Evolutionary conservation across 2,329 filamentous ascomycete genomes (phyloP).

Genomic region (Diaporthe sp.): DNA sequence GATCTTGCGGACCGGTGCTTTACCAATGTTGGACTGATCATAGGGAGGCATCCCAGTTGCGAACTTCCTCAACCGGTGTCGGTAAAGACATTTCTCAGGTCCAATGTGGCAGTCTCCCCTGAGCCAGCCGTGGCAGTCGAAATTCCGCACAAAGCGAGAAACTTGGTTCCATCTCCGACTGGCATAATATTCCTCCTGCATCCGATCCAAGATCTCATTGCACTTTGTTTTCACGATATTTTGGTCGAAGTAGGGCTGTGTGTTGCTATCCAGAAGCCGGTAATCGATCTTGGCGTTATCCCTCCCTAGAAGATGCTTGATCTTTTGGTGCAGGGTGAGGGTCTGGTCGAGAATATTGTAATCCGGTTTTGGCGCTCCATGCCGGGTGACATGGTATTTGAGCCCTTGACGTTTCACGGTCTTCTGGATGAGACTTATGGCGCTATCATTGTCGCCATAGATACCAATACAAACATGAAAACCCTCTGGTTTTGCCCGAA

Average conservation of each 20-base stretch:
- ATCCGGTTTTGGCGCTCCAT: too few species aligned
- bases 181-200: neutral
- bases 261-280: neutral
- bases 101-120: neutral
- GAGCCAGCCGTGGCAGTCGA: neutral
- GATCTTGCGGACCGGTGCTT: neutral
- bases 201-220: neutral
- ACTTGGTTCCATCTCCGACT: neutral
- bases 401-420: neutral
- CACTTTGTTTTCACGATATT: accelerated
- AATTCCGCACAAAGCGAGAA: neutral
- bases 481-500: neutral
- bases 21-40: accelerated
- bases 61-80: neutral
- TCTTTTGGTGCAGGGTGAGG: neutral
- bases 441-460: neutral
- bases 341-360: too few species aligned
- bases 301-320: neutral
- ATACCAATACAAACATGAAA: neutral
- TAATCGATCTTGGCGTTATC: neutral
- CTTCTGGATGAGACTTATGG: neutral
- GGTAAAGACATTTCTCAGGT: neutral
- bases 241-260: neutral
- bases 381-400: neutral
- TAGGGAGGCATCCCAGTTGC: neutral